These are phyloP conservation scores for Telfairia occidentalis DNA, from an alignment of 331 rosid species.

Conservation along the genomic window DNA sequence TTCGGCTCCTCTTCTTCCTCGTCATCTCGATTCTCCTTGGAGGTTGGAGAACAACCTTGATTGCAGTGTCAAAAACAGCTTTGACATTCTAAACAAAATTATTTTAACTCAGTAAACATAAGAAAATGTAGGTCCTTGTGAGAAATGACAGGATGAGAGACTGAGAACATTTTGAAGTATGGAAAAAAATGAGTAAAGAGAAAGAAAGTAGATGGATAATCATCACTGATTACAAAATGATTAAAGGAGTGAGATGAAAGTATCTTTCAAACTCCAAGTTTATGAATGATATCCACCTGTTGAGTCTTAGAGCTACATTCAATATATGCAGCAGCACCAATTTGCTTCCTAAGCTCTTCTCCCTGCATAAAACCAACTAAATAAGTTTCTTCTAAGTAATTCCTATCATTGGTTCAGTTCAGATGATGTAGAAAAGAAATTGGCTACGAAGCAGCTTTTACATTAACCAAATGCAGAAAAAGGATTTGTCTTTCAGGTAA, in stretches of 20 bases:
- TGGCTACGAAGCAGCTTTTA: neutral
- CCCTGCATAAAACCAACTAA: conserved; percentile 36
- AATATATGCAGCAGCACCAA: conserved; percentile 90
- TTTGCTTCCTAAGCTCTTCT: conserved; percentile 91
- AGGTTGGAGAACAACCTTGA: conserved; percentile 97
- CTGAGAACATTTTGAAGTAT: neutral
- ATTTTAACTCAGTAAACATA: neutral
- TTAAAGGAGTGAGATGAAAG: neutral
- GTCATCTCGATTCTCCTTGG: conserved; percentile 76
- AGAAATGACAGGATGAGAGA: neutral
- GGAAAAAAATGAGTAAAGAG: neutral
- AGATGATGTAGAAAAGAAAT: neutral
- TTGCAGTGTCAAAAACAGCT: conserved; percentile 88
- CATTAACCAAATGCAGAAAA: neutral
- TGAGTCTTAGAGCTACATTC: conserved; percentile 98
- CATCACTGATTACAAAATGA: neutral
- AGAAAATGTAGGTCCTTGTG: neutral
- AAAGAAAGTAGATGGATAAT: neutral
- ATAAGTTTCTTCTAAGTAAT: conserved; percentile 11
- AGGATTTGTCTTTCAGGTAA: neutral
- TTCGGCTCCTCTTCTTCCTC: conserved; percentile 53
- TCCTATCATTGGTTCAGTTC: neutral
- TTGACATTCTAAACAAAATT: conserved; percentile 67
- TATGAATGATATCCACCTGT: conserved; percentile 39
- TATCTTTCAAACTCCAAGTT: neutral